These are phyloP conservation scores for Schizophyllum commune DNA, from an alignment of 1,284 basidiomycete genomes.

Conservation along the genomic window DNA sequence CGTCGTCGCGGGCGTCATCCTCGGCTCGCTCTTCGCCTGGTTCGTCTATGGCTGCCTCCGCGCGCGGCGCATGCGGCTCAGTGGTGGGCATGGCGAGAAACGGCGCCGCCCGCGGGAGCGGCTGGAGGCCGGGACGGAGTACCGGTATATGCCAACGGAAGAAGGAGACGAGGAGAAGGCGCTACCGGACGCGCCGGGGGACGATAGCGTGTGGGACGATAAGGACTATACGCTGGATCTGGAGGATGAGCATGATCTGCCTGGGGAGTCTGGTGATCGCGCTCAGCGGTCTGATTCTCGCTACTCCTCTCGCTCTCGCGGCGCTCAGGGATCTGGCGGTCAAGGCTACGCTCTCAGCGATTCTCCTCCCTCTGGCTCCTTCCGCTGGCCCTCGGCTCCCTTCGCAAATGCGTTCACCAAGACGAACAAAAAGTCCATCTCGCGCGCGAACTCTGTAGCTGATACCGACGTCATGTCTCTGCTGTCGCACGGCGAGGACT, in stretches of 20 bases:
- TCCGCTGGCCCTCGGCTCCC: not conserved
- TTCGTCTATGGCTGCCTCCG: constrained; percentile 12
- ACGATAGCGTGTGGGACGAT: constrained; percentile 3
- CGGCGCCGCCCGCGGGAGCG: constrained; percentile 10
- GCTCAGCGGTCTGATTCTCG: too few species aligned
- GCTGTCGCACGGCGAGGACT: not conserved
- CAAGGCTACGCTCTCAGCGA: not conserved
- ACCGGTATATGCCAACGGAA: constrained; percentile 4
- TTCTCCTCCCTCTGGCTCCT: not conserved
- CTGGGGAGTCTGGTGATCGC: not conserved
- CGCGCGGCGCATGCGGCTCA: constrained; percentile 3
- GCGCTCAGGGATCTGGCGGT: not conserved
- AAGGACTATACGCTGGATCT: constrained; percentile 2
- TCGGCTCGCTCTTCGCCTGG: constrained; percentile 12
- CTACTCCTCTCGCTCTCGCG: too few species aligned
- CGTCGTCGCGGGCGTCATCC: constrained; percentile 9
- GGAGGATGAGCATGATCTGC: not conserved
- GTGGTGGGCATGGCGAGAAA: not conserved
- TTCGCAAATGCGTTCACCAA: not conserved
- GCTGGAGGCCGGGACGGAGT: constrained; percentile 13
- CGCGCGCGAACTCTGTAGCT: constrained; percentile 7
- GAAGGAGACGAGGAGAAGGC: constrained; percentile 3
- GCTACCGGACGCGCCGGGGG: constrained; percentile 7
- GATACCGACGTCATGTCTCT: not conserved
- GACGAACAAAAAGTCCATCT: not conserved